A percentile compares a stretch with the other conserved stretches of the same genome.
phyloP scores from a whole-genome alignment of 2,329 filamentous ascomycete species.

The Leptographium wingfieldii region DNA sequence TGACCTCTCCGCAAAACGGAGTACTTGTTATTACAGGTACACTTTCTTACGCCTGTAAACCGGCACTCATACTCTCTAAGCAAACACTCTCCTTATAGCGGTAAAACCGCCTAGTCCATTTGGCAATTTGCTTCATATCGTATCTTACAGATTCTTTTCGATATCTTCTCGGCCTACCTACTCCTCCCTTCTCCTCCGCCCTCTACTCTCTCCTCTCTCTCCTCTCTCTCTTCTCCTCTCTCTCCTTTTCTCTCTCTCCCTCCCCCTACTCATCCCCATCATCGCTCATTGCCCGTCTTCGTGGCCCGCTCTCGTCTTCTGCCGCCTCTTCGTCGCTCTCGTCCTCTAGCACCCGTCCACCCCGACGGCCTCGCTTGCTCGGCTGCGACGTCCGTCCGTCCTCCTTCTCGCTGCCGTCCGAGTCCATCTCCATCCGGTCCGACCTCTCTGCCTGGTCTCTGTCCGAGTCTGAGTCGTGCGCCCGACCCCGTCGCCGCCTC shows the following conservation, averaged over 20 bases:
- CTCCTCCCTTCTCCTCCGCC: too few relatives aligned
- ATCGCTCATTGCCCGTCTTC: constrained; percentile 21
- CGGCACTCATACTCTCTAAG: too few relatives aligned
- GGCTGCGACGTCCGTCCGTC: constrained; percentile 11
- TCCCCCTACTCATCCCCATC: constrained; percentile 9
- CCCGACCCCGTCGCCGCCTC: constrained; percentile 14
- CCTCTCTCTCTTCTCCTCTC: background rate
- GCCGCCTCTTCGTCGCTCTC: constrained; percentile 20
- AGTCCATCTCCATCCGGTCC: constrained; percentile 43
- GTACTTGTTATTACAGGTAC: too few relatives aligned
- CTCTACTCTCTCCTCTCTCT: too few relatives aligned
- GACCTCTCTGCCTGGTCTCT: constrained; percentile 22
- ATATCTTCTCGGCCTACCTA: too few relatives aligned
- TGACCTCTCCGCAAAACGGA: too few relatives aligned
- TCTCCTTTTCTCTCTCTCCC: background rate
- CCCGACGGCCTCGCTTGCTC: constrained; percentile 7
- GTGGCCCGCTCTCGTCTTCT: constrained; percentile 13
- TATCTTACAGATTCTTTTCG: too few relatives aligned
- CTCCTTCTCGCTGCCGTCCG: constrained; percentile 25
- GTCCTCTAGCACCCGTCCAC: constrained; percentile 15
- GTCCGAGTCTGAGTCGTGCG: constrained; percentile 32
- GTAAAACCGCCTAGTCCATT: too few relatives aligned
- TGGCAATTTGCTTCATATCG: too few relatives aligned
- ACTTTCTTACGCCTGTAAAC: too few relatives aligned
- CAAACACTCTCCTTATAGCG: too few relatives aligned